Conservation (phyloP, 2,329 filamentous ascomycete species). For the Ophiobolus disseminans region DNA sequence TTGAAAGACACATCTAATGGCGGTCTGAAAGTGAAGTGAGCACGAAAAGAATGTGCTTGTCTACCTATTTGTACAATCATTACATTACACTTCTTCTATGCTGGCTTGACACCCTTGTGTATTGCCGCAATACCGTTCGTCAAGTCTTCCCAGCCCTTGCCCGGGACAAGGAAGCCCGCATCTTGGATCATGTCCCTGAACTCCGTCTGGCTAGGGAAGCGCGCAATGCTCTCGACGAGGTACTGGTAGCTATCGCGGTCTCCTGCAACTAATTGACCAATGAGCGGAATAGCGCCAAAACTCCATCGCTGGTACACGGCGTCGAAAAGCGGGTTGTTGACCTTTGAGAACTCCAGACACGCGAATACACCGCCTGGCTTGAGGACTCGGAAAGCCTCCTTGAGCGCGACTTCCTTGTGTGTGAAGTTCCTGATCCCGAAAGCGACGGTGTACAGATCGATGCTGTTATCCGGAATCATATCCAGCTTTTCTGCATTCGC, state of each 20-base stretch:
- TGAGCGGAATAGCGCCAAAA: slow-evolving; percentile 90
- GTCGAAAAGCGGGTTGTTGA: slow-evolving; percentile 79
- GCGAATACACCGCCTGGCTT: slow-evolving; percentile 96
- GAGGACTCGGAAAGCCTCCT: slow-evolving; percentile 84
- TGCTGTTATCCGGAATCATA: slow-evolving; percentile 69
- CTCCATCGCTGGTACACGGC: slow-evolving; percentile 94
- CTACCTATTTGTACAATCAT: not conserved
- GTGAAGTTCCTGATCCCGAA: slow-evolving; percentile 99
- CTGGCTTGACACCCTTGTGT: slow-evolving; percentile 92
- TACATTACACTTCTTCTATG: slow-evolving; percentile 2
- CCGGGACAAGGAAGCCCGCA: slow-evolving; percentile 85
- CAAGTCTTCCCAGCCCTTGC: slow-evolving; percentile 77
- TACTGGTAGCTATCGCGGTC: slow-evolving; percentile 98
- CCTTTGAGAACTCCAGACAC: slow-evolving; percentile 93
- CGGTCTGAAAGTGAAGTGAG: no score
- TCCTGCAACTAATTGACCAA: slow-evolving; percentile 92
- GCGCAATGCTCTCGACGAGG: slow-evolving; percentile 95
- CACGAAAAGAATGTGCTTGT: not conserved
- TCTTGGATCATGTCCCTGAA: slow-evolving; percentile 83
- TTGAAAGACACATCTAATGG: no score
- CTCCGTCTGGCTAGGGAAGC: slow-evolving; percentile 84
- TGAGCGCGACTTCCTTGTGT: slow-evolving; percentile 81
- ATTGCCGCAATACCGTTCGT: slow-evolving; percentile 94
- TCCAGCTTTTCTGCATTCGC: slow-evolving; percentile 84
- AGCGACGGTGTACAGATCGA: slow-evolving; percentile 96